Evolutionary conservation across 2,329 filamentous ascomycete species (phyloP).

Genomic region (Colletotrichum sp.): DNA sequence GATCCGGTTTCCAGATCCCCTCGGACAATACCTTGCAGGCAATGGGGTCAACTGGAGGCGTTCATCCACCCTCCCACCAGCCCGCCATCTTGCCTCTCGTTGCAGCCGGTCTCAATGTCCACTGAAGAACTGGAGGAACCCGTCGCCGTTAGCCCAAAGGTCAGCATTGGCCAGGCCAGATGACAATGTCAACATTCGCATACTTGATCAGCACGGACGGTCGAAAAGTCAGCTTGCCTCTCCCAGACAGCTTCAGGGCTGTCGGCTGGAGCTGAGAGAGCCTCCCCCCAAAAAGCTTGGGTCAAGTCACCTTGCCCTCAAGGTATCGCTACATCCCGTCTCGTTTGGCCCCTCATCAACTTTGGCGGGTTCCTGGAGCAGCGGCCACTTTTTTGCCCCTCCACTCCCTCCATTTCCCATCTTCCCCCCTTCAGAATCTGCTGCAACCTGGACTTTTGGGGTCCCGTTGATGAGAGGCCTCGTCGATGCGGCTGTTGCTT

Average conservation of each 20-base stretch:
- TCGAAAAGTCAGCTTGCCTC: not conserved
- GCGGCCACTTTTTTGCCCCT: conserved; percentile 13
- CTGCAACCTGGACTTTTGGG: not conserved
- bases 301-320: not conserved
- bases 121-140: conserved; percentile 7
- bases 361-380: conserved; percentile 14
- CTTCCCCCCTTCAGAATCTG: not conserved
- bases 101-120: not conserved
- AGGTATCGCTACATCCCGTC: conserved; percentile 5
- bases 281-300: conserved; percentile 3
- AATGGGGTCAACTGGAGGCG: not conserved
- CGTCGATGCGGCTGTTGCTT: not conserved
- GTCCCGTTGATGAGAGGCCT: not conserved
- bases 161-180: not conserved
- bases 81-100: not conserved
- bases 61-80: not conserved
- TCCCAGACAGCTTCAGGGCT: not conserved
- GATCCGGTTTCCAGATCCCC: not conserved
- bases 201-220: not conserved
- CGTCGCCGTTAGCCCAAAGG: not conserved
- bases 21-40: not conserved
- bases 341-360: not conserved
- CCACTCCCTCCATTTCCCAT: conserved; percentile 7
- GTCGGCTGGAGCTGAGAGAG: not conserved
- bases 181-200: not conserved